These are phyloP conservation scores for Geoglossum cookeanum DNA, from an alignment of 2,329 filamentous ascomycete species.

Conservation along the genomic window DNA sequence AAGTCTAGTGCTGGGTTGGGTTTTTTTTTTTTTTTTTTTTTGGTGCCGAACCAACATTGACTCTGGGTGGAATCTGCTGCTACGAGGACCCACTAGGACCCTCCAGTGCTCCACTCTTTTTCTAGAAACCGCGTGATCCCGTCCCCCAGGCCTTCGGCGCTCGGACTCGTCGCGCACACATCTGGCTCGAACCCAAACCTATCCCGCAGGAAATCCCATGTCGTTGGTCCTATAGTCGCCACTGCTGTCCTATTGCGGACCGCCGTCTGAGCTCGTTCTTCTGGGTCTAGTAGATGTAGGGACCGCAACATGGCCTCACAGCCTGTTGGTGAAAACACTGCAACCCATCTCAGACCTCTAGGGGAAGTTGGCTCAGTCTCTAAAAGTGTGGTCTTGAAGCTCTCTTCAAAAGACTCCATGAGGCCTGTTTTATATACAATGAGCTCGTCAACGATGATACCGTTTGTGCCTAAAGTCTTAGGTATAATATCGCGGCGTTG, in stretches of 20 bases:
- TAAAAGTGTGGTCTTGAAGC: slow-evolving; percentile 38
- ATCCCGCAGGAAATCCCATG: slow-evolving; percentile 49
- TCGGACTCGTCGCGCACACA: slow-evolving; percentile 67
- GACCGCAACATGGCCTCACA: slow-evolving; percentile 40
- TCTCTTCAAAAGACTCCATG: slow-evolving; percentile 54
- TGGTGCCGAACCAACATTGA: too few relatives aligned
- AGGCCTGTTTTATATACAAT: slow-evolving; percentile 77
- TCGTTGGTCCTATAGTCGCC: slow-evolving; percentile 87
- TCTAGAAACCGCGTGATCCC: slow-evolving; percentile 31
- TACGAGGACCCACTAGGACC: background rate
- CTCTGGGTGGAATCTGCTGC: background rate
- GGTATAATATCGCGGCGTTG: slow-evolving; percentile 82
- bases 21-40: too few relatives aligned
- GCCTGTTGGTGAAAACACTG: slow-evolving; percentile 48
- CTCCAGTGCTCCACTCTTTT: background rate
- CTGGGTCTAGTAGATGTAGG: slow-evolving; percentile 26
- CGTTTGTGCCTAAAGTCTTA: slow-evolving; percentile 37
- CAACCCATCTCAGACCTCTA: slow-evolving; percentile 41
- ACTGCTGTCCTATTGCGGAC: slow-evolving; percentile 36
- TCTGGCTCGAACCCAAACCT: slow-evolving; percentile 51
- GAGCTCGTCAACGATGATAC: slow-evolving; percentile 55
- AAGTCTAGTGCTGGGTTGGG: too few relatives aligned
- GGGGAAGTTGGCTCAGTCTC: slow-evolving; percentile 18
- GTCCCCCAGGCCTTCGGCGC: slow-evolving; percentile 54
- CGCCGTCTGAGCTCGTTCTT: slow-evolving; percentile 17